Conservation (phyloP, 75 land plant species). For the Cryptomeria japonica region DNA sequence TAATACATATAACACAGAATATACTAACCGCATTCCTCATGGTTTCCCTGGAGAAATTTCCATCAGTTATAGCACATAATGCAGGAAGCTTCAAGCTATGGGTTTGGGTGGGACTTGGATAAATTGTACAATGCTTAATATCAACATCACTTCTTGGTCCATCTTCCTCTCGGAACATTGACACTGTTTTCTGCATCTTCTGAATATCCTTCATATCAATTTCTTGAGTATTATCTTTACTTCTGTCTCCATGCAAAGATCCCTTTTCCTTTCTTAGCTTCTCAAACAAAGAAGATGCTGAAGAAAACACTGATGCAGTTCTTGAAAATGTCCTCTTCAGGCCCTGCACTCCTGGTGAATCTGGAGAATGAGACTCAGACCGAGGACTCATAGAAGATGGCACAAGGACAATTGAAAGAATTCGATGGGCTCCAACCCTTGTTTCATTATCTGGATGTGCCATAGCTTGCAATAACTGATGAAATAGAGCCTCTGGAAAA, state of each 20-base stretch:
- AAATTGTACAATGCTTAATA: conserved; percentile 28
- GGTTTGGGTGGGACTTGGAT: conserved; percentile 38
- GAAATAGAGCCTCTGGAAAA: conserved; percentile 92
- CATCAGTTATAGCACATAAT: conserved; percentile 19
- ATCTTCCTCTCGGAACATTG: conserved; percentile 3
- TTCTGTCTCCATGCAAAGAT: conserved; percentile 22
- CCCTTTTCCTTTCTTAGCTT: conserved; percentile 64
- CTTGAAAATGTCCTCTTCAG: conserved; percentile 59
- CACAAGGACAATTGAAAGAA: conserved; percentile 83
- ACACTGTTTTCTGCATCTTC: conserved; percentile 11
- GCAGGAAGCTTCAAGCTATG: conserved; percentile 38
- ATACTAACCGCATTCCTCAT: neutral
- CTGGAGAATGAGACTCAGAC: conserved; percentile 25
- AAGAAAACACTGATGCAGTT: conserved; percentile 83
- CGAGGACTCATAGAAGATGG: conserved; percentile 69
- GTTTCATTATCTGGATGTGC: conserved; percentile 92
- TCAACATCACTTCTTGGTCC: conserved; percentile 6
- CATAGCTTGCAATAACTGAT: conserved; percentile 90
- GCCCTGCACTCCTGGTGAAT: conserved; percentile 21
- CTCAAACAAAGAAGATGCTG: conserved; percentile 89
- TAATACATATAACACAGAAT: conserved; percentile 1
- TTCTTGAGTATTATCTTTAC: conserved; percentile 13
- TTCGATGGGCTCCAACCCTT: conserved; percentile 81
- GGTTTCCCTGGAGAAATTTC: conserved; percentile 7
- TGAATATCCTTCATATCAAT: conserved; percentile 6